A percentile compares a stretch with the other conserved stretches of the same genome.
Evolutionary conservation across 2,329 filamentous ascomycete genomes (phyloP).

Genomic region (Pseudocercospora macadamiae): DNA sequence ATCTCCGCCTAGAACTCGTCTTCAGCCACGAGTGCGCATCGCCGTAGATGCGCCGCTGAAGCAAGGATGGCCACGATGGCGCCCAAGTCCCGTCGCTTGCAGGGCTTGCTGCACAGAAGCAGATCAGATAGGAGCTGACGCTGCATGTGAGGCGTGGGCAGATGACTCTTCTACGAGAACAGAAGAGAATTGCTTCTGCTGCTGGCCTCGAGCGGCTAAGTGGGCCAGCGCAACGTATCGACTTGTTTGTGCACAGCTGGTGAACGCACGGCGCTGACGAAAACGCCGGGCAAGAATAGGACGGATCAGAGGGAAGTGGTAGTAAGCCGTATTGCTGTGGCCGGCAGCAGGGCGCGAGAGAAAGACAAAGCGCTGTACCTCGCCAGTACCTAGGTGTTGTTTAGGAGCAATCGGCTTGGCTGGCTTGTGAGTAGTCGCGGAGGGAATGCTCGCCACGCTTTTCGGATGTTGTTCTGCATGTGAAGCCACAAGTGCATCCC

Average conservation of each 20-base stretch:
- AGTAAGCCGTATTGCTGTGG: constrained; percentile 15
- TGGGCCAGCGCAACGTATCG: neutral
- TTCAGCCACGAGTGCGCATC: neutral
- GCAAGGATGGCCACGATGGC: constrained; percentile 8
- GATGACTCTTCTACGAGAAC: constrained; percentile 14
- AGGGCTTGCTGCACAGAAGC: constrained; percentile 4
- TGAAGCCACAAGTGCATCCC: neutral
- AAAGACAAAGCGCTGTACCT: no score
- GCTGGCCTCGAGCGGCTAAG: no score
- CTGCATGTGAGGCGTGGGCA: constrained; percentile 14
- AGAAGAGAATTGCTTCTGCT: neutral
- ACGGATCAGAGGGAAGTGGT: neutral
- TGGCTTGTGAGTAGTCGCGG: constrained; percentile 6
- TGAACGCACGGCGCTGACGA: constrained; percentile 11
- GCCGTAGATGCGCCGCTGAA: constrained; percentile 5
- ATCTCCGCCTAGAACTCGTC: neutral
- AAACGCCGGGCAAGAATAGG: constrained; percentile 11
- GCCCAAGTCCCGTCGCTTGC: neutral
- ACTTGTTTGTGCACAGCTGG: constrained; percentile 6
- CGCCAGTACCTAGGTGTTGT: no score
- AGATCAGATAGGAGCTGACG: constrained; percentile 10
- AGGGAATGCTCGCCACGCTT: constrained; percentile 8
- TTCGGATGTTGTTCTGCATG: constrained; percentile 1
- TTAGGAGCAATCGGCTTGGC: constrained; percentile 9
- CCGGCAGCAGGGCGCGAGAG: constrained; percentile 9